A percentile compares a stretch with the other conserved stretches of the same genome.
Conservation (phyloP, 805 yeast species). For the Zygosaccharomyces pseudorouxii region DNA sequence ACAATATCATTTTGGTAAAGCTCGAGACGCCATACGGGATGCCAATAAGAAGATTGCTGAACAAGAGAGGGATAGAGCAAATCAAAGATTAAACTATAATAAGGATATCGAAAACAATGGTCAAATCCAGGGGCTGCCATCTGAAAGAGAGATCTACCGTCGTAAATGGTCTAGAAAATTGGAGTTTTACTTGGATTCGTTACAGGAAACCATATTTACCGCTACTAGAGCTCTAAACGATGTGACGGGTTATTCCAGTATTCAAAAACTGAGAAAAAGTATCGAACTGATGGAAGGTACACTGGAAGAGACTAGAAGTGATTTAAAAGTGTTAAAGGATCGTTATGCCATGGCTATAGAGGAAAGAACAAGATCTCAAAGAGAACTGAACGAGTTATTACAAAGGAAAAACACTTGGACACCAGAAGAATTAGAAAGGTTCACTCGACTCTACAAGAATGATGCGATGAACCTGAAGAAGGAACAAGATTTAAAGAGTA, state of each 20-base stretch:
- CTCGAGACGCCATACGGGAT: constrained; percentile 35
- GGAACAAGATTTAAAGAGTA: constrained; percentile 48
- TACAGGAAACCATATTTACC: constrained; percentile 53
- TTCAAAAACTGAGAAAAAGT: constrained; percentile 61
- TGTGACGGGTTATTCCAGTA: constrained; percentile 83
- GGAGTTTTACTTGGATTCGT: constrained; percentile 47
- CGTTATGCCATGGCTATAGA: constrained; percentile 58
- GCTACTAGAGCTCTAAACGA: constrained; percentile 75
- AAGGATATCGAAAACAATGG: constrained; percentile 34
- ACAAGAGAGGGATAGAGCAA: constrained; percentile 36
- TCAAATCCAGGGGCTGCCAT: constrained; percentile 41
- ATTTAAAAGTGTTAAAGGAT: constrained; percentile 46
- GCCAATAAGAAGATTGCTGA: constrained; percentile 37
- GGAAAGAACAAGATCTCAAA: constrained; percentile 64
- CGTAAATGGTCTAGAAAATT: constrained; percentile 42
- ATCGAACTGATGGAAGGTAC: constrained; percentile 54
- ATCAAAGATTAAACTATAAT: constrained; percentile 33
- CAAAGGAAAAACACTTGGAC: constrained; percentile 84
- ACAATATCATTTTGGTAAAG: constrained; percentile 24
- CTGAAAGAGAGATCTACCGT: constrained; percentile 41
- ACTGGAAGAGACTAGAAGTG: constrained; percentile 44
- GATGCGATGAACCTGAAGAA: constrained; percentile 69
- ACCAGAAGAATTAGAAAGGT: constrained; percentile 71
- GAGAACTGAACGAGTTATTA: constrained; percentile 78
- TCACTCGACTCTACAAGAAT: constrained; percentile 72